Conservation (phyloP, 768 basidiomycete species). For the Wakefieldia striispora region DNA sequence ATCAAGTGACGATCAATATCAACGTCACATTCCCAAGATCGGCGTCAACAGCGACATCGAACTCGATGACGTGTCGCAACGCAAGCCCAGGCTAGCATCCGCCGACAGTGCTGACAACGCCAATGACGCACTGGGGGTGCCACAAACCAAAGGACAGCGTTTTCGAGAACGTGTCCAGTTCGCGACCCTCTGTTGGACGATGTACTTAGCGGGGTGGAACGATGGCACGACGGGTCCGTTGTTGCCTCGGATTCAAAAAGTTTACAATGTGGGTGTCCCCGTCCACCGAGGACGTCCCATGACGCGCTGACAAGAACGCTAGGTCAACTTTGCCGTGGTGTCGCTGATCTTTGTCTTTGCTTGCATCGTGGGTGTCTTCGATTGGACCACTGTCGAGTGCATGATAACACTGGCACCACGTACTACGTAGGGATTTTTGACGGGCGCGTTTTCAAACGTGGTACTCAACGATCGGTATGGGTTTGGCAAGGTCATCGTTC, state of each 20-base stretch:
- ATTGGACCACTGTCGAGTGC: background rate
- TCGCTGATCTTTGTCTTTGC: conserved; percentile 44
- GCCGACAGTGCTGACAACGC: background rate
- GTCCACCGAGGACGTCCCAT: background rate
- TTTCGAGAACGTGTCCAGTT: conserved; percentile 31
- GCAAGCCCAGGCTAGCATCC: background rate
- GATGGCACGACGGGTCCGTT: conserved; percentile 39
- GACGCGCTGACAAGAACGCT: background rate
- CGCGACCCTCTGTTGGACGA: conserved; percentile 32
- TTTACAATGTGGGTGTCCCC: conserved; percentile 31
- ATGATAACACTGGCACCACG: conserved; percentile 2
- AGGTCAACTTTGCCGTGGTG: conserved; percentile 40
- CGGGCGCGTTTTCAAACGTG: conserved; percentile 32
- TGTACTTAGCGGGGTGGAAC: conserved; percentile 39
- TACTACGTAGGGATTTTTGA: conserved; percentile 33
- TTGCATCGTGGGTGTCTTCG: conserved; percentile 31
- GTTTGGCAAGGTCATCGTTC: conserved; percentile 31
- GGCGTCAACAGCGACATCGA: conserved; percentile 2
- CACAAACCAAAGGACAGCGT: conserved; percentile 20
- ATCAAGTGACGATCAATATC: background rate
- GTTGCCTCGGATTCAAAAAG: conserved; percentile 37
- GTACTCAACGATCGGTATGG: conserved; percentile 29
- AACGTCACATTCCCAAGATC: background rate
- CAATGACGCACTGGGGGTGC: background rate
- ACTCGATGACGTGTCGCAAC: conserved; percentile 2